These are phyloP conservation scores for Alternaria sp. DNA, from an alignment of 2,329 filamentous ascomycete genomes.

Conservation along the genomic window DNA sequence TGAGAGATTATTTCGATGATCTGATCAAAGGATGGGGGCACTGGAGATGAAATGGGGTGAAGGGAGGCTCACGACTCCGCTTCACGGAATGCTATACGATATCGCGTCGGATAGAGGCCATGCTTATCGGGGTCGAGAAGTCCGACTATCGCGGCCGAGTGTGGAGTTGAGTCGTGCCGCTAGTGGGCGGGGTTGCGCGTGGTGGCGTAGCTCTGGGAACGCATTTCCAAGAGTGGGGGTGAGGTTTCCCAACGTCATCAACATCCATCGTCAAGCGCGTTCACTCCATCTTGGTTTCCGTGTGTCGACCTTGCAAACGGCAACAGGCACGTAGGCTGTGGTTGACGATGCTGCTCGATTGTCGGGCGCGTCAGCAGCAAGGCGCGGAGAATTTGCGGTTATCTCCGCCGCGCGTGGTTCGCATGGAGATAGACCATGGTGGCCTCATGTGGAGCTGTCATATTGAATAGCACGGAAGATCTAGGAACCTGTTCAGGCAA, in stretches of 20 bases:
- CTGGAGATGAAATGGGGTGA: constrained; percentile 6
- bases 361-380: neutral
- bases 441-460: neutral
- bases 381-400: neutral
- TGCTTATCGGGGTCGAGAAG: constrained; percentile 21
- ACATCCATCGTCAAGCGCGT: neutral
- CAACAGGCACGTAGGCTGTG: neutral
- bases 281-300: neutral
- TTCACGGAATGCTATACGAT: neutral
- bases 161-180: constrained; percentile 11
- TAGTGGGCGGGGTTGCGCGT: constrained; percentile 25
- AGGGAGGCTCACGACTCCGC: neutral
- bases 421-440: neutral
- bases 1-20: constrained; percentile 10
- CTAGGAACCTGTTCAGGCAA: neutral
- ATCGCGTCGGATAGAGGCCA: constrained; percentile 10
- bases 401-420: neutral
- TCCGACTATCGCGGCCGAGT: constrained; percentile 20
- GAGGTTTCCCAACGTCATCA: neutral
- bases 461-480: neutral
- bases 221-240: constrained; percentile 24
- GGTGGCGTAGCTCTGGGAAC: constrained; percentile 7
- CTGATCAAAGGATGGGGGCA: constrained; percentile 36
- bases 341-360: neutral
- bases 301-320: neutral